Conservation (phyloP, 1,139 yeast genomes). For the Lodderomyces metapsilosis region DNA sequence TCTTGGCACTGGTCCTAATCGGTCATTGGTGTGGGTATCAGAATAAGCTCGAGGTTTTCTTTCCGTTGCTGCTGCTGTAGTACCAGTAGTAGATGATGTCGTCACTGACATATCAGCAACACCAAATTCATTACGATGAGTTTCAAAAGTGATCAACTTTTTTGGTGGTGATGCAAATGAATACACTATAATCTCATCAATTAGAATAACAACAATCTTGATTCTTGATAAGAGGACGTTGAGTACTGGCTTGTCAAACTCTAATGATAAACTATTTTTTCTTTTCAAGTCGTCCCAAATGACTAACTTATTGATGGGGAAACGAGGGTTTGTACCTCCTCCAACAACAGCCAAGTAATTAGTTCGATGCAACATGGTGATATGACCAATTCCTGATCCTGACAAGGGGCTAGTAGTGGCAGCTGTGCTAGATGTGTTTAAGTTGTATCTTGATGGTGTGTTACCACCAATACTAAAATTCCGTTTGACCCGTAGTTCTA, state of each 20-base stretch:
- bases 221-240: constrained; percentile 74
- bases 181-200: constrained; percentile 67
- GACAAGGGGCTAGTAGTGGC: constrained; percentile 2
- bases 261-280: constrained; percentile 70
- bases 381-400: constrained; percentile 67
- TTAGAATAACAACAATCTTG: constrained; percentile 69
- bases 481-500: constrained; percentile 74
- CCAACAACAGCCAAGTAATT: constrained; percentile 88
- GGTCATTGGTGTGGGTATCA: background rate
- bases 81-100: background rate
- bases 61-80: background rate
- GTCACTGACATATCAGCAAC: constrained; percentile 59
- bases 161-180: constrained; percentile 81
- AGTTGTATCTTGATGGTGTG: constrained; percentile 1
- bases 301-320: constrained; percentile 71
- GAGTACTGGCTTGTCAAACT: constrained; percentile 71
- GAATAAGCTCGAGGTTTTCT: background rate
- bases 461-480: constrained; percentile 29
- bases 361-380: constrained; percentile 84
- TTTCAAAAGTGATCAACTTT: constrained; percentile 67
- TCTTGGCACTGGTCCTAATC: background rate
- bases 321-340: constrained; percentile 78
- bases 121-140: constrained; percentile 66
- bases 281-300: constrained; percentile 91
- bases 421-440: background rate